phyloP scores from a whole-genome alignment of 2,329 filamentous ascomycete genomes.

The Magnaporthiopsis poae region DNA sequence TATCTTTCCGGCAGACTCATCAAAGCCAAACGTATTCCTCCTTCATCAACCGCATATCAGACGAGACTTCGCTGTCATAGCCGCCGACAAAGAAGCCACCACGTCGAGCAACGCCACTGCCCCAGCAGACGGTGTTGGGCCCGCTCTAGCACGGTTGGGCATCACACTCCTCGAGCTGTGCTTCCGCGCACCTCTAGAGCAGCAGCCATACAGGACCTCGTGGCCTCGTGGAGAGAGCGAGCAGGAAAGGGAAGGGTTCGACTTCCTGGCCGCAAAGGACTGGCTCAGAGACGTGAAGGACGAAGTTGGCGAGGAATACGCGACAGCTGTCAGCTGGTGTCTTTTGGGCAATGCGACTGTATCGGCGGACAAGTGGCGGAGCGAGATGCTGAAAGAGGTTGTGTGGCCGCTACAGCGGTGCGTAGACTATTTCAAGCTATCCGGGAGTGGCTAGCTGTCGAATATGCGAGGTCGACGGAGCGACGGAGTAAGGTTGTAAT shows the following conservation, averaged over 20 bases:
- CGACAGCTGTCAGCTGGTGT: not conserved
- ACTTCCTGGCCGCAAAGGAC: not conserved
- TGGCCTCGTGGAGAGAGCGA: not conserved
- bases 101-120: not conserved
- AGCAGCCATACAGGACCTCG: not conserved
- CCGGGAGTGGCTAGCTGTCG: not conserved
- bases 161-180: conserved; percentile 3
- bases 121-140: not conserved
- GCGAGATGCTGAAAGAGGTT: not conserved
- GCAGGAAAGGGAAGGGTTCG: not conserved
- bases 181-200: not conserved
- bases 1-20: not conserved
- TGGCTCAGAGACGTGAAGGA: not conserved
- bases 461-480: too few species aligned
- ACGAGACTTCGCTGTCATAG: not conserved
- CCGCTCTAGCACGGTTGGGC: not conserved
- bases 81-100: not conserved
- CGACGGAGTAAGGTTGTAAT: too few species aligned
- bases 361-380: not conserved
- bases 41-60: not conserved
- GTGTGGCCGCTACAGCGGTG: not conserved
- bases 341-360: not conserved
- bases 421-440: not conserved
- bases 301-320: not conserved
- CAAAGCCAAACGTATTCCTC: not conserved